Base-by-base conservation (phyloP, 1,139 yeast genomes). In the Lodderomyces orthopsilosis region DNA sequence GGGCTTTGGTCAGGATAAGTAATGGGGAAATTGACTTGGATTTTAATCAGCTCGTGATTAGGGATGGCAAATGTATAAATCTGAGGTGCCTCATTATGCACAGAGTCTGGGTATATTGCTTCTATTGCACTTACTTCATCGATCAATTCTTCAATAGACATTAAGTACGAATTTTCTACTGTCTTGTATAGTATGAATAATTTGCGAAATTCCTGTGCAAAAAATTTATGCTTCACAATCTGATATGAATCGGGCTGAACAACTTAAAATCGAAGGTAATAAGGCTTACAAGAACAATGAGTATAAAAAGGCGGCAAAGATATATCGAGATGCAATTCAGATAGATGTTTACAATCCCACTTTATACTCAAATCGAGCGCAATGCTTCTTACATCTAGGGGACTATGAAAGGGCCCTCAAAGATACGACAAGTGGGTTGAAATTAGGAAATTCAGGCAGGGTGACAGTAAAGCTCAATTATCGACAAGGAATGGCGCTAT, bases 81-180 rank as follows among this genome's bases (percentile, higher is more conserved):
- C 19, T 65, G 68, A 0, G 73, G 67, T 0, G 63, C 70, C 15
- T 64, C 46, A 14, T 53, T 51, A 12, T 54, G 52, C 1, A 68
- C 46, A 52, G 72, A 71, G 13, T 74, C 86, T 1, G 95, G 96
- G 56, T 81, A 91, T n/a, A 93, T 91, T 2, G 96, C 95, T 49
- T 87, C 86, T 17, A 91, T 81, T 10, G 96, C 94, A 41, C 78
- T 80, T 21, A 88, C 64, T 57, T 93, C 98, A 46, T 89, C 95
- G n/a, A 62, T 57, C 12, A 87, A 66, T 42, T 85, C 90, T 51
- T 80, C 81, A 17, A 66, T 58, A n/a, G 70, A 63, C 74, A 68
- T 70, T n/a, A 8, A 26, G 6, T 8, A 27, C 6, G 14, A 8
- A 15, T 7, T 19, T 30, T 30, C 5, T n/a, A n/a, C n/a, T n/a